These are phyloP conservation scores for Mycena rosella DNA, from an alignment of 768 basidiomycete genomes.

Conservation along the genomic window DNA sequence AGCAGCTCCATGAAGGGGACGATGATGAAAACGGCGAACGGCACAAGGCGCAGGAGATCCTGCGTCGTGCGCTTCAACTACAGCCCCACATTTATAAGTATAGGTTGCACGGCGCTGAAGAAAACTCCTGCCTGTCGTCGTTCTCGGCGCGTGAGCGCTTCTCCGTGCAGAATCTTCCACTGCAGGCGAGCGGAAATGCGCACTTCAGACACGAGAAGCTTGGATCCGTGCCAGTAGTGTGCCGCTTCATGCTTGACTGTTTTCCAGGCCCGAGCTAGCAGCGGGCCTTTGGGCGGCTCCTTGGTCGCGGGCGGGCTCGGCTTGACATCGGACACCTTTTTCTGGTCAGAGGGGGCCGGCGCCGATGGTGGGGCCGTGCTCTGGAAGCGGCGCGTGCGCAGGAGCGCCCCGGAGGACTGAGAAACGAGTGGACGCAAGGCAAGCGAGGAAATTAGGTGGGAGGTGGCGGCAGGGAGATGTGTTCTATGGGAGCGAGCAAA, in stretches of 20 bases:
- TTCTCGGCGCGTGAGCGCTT: conserved; percentile 91
- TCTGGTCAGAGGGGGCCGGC: conserved; percentile 36
- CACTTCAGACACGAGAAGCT: conserved; percentile 94
- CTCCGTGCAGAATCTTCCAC: conserved; percentile 94
- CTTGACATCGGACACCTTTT: conserved; percentile 57
- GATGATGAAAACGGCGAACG: conserved; percentile 94
- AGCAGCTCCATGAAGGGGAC: conserved; percentile 99
- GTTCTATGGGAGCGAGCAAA: conserved; percentile 56
- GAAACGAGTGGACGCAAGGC: conserved; percentile 37
- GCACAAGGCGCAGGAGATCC: conserved; percentile 92
- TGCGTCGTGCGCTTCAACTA: conserved; percentile 94
- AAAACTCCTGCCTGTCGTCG: conserved; percentile 79
- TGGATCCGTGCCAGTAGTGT: conserved; percentile 98
- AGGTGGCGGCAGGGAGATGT: conserved; percentile 42
- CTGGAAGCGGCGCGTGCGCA: conserved; percentile 47
- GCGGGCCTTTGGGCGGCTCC: conserved; percentile 54
- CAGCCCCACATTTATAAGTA: conserved; percentile 26
- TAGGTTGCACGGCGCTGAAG: neutral
- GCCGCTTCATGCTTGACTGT: conserved; percentile 95
- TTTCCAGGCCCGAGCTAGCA: conserved; percentile 83
- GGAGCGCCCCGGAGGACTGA: conserved; percentile 21
- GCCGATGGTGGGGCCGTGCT: conserved; percentile 44
- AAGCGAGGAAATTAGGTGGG: conserved; percentile 42
- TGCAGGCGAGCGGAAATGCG: conserved; percentile 90
- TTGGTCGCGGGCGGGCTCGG: conserved; percentile 63